Base-by-base conservation (phyloP, 1,139 yeast genomes). In the Taiozyma sp. region DNA sequence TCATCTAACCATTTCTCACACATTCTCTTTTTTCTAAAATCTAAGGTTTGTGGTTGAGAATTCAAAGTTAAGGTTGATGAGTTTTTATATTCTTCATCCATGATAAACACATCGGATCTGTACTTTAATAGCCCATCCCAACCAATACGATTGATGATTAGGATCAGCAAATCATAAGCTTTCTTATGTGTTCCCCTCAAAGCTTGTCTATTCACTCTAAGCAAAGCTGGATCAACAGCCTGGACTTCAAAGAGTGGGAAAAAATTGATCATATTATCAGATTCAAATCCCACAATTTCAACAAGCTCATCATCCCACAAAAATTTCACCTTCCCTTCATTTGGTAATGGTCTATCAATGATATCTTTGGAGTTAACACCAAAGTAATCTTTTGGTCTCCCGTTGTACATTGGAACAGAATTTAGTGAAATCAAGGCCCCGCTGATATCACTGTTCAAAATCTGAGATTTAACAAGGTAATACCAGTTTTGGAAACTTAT, bases 1-100 rank as follows among this genome's bases (percentile, higher is more conserved):
- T 88, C 85, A 66, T 93, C 99, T 51, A 93, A 75, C 97, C 99
- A 91, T 60, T 96, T 77, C 68, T 93, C 99, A 69, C 98, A 91
- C 52, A 93, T 76, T 53, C 98, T 76, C 64, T 93, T 93, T 59
- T 77, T 75, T 56, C 79, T 81, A 62, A 88, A 45, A 10, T 45
- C 49, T 4, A 26, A 42, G 3, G 37, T 26, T 1, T 24, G 34
- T 2, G 13, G n/a, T 6, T 49, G 47, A 2, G 56, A 48, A 16
- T 46, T 50, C 13, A 51, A 42, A 1, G 59, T 46, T 2, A 45
- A 26, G 1, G 58, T 55, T 8, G 64, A 58, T 3, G 56, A 16
- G 44, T 57, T 56, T 50, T 67, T 61, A 55, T 88, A 88, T 64
- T 93, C 99, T 54, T 87, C 93, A 66, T 91, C 97, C 99, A 93